A percentile compares a stretch with the other conserved stretches of the same genome.
Conservation (phyloP, 1,284 basidiomycete species). For the Ceratobasidium sp. region DNA sequence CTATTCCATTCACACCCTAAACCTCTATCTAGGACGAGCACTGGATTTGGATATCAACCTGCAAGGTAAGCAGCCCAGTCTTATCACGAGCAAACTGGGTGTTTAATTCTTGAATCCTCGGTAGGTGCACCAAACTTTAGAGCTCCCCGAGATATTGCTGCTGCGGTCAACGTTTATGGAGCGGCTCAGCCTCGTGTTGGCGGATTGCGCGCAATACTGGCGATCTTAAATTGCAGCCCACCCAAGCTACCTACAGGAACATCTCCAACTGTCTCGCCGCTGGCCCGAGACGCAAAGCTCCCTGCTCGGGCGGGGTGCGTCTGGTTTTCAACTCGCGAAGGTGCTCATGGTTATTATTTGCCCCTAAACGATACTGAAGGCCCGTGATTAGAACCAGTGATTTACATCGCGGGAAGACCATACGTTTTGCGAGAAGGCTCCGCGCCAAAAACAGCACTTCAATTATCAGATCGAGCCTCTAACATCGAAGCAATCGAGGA, state of each 20-base stretch:
- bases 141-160: slow-evolving; percentile 74
- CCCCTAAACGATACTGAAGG: slow-evolving; percentile 9
- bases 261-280: slow-evolving; percentile 42
- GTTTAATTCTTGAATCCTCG: slow-evolving; percentile 46
- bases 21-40: slow-evolving; percentile 71
- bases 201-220: slow-evolving; percentile 91
- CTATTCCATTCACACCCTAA: background rate
- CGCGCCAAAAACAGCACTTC: slow-evolving; percentile 82
- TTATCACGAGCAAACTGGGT: background rate
- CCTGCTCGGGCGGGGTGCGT: slow-evolving; percentile 68
- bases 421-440: slow-evolving; percentile 96
- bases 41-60: slow-evolving; percentile 92
- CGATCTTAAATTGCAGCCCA: slow-evolving; percentile 83
- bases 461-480: slow-evolving; percentile 90
- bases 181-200: slow-evolving; percentile 95
- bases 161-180: slow-evolving; percentile 82
- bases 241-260: slow-evolving; percentile 52
- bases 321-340: slow-evolving; percentile 86
- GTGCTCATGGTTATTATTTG: slow-evolving; percentile 58
- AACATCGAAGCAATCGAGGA: slow-evolving; percentile 96
- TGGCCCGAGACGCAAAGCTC: slow-evolving; percentile 14
- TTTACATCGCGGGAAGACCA: slow-evolving; percentile 92
- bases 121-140: slow-evolving; percentile 95
- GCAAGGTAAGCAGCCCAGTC: slow-evolving; percentile 53
- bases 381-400: slow-evolving; percentile 53